Conservation (phyloP, 2,329 filamentous ascomycete genomes). For the Aspergillus tanneri region DNA sequence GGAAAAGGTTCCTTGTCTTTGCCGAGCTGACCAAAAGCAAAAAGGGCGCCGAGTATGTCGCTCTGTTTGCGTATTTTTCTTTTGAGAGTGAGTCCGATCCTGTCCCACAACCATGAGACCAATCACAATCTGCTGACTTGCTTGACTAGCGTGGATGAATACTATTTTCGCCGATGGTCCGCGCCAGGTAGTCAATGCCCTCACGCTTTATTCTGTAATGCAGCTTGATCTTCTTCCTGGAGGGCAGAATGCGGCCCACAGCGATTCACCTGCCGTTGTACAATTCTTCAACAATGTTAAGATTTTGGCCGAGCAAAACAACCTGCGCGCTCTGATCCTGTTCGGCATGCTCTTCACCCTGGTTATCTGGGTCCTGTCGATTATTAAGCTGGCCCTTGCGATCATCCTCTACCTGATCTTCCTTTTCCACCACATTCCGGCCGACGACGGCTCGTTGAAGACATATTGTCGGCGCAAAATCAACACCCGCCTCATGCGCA, state of each 20-base stretch:
- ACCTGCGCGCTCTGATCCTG: constrained; percentile 76
- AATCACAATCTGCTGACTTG: constrained; percentile 21
- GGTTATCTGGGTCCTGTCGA: constrained; percentile 81
- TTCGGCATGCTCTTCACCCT: constrained; percentile 91
- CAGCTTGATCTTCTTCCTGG: constrained; percentile 68
- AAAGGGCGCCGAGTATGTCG: constrained; percentile 86
- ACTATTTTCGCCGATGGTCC: constrained; percentile 89
- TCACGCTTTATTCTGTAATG: constrained; percentile 85
- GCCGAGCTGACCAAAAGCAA: constrained; percentile 86
- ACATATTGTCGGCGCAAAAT: constrained; percentile 91
- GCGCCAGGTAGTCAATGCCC: constrained; percentile 83
- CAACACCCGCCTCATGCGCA: constrained; percentile 77
- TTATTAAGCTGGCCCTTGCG: constrained; percentile 70
- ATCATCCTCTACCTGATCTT: constrained; percentile 81
- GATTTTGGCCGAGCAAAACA: constrained; percentile 68
- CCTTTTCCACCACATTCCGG: constrained; percentile 87
- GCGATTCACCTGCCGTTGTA: constrained; percentile 61
- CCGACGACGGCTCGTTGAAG: constrained; percentile 72
- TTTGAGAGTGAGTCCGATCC: constrained; percentile 55
- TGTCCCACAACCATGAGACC: not conserved
- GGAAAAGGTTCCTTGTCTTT: constrained; percentile 88
- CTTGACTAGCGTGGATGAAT: constrained; percentile 72
- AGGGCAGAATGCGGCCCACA: constrained; percentile 52
- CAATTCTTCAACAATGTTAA: constrained; percentile 84
- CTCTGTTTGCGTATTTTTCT: constrained; percentile 85